These are phyloP conservation scores for Penicillium steckii DNA, from an alignment of 495 filamentous ascomycete species.

Conservation along the genomic window DNA sequence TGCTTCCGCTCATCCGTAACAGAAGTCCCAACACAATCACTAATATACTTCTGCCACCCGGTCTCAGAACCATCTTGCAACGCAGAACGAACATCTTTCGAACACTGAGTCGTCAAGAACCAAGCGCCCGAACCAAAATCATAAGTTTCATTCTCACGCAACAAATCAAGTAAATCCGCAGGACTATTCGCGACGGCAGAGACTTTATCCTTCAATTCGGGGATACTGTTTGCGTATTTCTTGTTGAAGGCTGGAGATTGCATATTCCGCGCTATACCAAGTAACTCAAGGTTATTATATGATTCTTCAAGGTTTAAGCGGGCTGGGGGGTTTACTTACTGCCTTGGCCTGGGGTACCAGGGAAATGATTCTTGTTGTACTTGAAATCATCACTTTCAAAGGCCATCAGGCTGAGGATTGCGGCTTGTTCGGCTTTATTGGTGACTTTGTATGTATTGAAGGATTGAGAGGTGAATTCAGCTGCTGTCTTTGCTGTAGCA, in stretches of 20 bases:
- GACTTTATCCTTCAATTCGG: conserved; percentile 42
- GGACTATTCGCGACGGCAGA: conserved; percentile 32
- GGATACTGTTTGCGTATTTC: conserved; percentile 60
- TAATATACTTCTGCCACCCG: conserved; percentile 63
- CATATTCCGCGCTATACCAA: conserved; percentile 65
- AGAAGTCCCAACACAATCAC: conserved; percentile 58
- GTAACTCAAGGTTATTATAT: too few relatives aligned
- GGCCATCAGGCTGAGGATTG: conserved; percentile 60
- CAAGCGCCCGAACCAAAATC: conserved; percentile 76
- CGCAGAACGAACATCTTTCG: conserved; percentile 32
- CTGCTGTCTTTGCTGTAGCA: conserved; percentile 62
- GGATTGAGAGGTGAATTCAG: conserved; percentile 51
- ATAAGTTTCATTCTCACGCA: conserved; percentile 54
- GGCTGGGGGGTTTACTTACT: too few relatives aligned
- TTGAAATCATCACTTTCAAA: conserved; percentile 68
- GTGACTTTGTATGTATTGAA: conserved; percentile 57
- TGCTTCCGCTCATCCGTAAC: conserved; percentile 46
- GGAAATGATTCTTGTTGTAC: conserved; percentile 64
- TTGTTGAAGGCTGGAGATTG: conserved; percentile 59
- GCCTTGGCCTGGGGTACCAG: conserved; percentile 67
- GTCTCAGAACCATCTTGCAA: conserved; percentile 51
- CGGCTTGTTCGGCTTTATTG: conserved; percentile 57
- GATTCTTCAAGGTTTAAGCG: too few relatives aligned
- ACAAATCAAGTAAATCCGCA: conserved; percentile 54
- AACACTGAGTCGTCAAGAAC: conserved; percentile 70